Evolutionary conservation across 2,329 filamentous ascomycete species (phyloP).

Genomic region (Colletotrichum sp.): DNA sequence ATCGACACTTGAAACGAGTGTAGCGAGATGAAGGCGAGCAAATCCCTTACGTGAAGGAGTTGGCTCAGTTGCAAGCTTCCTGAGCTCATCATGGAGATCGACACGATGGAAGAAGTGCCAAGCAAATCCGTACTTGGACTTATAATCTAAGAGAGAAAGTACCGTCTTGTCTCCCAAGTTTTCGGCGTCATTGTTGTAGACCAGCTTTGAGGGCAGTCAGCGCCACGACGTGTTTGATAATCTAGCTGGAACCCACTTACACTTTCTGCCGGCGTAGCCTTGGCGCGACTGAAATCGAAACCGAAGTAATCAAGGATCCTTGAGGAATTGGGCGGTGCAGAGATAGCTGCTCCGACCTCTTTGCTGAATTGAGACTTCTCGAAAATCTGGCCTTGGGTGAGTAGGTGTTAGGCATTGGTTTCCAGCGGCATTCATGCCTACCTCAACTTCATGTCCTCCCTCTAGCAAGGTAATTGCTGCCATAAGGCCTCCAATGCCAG

Average conservation of each 20-base stretch:
- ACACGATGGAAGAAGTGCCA: neutral
- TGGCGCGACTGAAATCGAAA: neutral
- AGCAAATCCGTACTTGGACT: neutral
- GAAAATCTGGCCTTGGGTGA: neutral
- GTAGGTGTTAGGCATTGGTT: neutral
- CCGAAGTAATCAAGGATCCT: neutral
- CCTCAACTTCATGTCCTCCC: neutral
- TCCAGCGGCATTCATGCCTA: neutral
- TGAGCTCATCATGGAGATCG: neutral
- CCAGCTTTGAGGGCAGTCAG: neutral
- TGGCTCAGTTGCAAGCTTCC: neutral
- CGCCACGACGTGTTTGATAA: neutral
- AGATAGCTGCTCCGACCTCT: neutral
- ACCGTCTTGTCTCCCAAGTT: neutral
- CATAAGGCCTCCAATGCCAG: neutral
- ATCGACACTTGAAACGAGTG: neutral
- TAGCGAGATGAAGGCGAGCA: neutral
- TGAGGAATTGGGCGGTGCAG: neutral
- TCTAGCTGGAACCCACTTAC: neutral
- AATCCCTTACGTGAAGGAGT: neutral
- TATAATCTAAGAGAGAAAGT: neutral
- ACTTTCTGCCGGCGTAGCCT: neutral
- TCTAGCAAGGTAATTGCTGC: neutral
- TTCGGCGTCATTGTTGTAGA: neutral
- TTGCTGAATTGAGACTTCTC: neutral